phyloP scores from a whole-genome alignment of 208 protist species.

The Trypanosoma melophagium region DNA sequence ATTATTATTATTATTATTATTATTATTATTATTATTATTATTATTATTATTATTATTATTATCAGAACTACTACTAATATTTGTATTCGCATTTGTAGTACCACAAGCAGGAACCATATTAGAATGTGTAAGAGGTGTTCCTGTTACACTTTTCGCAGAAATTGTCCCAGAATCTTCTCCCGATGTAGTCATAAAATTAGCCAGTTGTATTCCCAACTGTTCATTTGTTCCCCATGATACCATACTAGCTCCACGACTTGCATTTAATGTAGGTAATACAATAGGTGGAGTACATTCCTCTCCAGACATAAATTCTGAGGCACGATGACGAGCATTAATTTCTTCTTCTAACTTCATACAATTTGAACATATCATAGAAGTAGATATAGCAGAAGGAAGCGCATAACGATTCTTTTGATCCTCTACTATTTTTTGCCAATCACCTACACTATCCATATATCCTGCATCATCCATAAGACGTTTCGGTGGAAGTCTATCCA shows the following conservation, averaged over 20 bases:
- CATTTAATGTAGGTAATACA: neutral
- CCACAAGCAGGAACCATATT: neutral
- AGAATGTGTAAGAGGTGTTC: neutral
- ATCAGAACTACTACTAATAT: neutral
- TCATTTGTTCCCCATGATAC: too few species aligned
- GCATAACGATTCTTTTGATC: neutral
- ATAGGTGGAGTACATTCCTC: neutral
- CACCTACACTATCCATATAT: neutral
- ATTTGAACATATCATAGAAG: neutral
- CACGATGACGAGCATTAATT: neutral
- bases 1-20: too few species aligned
- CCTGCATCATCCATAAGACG: slow-evolving; percentile 5
- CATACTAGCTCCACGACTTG: neutral
- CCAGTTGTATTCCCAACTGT: too few species aligned
- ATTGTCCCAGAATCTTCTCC: too few species aligned
- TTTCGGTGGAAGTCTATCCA: slow-evolving; percentile 37
- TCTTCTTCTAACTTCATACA: neutral
- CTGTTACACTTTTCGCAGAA: too few species aligned
- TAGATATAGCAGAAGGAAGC: neutral
- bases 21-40: too few species aligned
- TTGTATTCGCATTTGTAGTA: neutral
- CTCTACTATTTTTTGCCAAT: neutral
- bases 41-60: neutral
- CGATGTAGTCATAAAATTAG: too few species aligned
- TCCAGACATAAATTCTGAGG: neutral